phyloP scores from a whole-genome alignment of 805 yeast genomes.

The Saccharomycopsis fibuligera region DNA sequence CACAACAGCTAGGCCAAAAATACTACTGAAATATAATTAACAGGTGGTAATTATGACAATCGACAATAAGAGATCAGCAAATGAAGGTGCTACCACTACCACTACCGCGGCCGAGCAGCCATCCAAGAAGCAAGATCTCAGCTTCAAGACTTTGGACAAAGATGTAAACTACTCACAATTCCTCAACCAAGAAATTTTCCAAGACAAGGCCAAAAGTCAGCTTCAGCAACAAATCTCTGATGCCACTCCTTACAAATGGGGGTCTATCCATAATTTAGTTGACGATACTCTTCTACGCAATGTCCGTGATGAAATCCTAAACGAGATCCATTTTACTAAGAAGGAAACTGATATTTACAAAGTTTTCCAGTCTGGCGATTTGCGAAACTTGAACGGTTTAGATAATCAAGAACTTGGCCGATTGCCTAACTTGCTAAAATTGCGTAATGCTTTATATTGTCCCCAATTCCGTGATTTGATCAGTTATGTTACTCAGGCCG shows the following conservation, averaged over 20 bases:
- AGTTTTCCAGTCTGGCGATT: constrained; percentile 83
- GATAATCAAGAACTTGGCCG: constrained; percentile 66
- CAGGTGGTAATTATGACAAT: no score
- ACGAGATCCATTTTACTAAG: constrained; percentile 81
- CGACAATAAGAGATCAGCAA: no score
- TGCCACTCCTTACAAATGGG: constrained; percentile 86
- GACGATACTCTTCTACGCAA: constrained; percentile 70
- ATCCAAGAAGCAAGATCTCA: neutral
- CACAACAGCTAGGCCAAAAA: no score
- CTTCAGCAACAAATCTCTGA: constrained; percentile 40
- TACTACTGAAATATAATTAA: no score
- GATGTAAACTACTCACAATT: constrained; percentile 9
- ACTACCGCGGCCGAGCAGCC: neutral
- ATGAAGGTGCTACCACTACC: no score
- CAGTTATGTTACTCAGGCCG: constrained; percentile 75
- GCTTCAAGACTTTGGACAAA: constrained; percentile 1
- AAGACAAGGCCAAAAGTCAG: constrained; percentile 31
- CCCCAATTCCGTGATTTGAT: constrained; percentile 75
- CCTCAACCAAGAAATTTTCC: constrained; percentile 37
- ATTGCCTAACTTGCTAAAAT: constrained; percentile 67
- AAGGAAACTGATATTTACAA: constrained; percentile 97
- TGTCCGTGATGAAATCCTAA: constrained; percentile 79
- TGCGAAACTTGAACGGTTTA: constrained; percentile 86
- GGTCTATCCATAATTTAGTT: constrained; percentile 66
- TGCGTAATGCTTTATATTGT: constrained; percentile 85